phyloP scores from a whole-genome alignment of 208 protist genomes.

The Entamoeba moshkovskii region DNA sequence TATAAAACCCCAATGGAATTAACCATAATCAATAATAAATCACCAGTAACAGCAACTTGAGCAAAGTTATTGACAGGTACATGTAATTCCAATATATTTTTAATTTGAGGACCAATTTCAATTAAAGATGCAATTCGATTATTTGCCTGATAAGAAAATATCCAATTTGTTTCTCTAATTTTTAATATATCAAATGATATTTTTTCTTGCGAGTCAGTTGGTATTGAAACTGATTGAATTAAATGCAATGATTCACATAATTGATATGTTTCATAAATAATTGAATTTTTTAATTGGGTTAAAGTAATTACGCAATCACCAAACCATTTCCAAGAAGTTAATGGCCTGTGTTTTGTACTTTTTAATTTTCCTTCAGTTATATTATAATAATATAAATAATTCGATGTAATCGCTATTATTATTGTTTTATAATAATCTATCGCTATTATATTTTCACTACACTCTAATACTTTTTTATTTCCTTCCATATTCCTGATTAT shows the following conservation, averaged over 20 bases:
- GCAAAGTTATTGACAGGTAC: background rate
- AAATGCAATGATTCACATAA: background rate
- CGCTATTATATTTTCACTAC: background rate
- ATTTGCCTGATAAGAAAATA: background rate
- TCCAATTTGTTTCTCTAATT: background rate
- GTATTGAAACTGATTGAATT: background rate
- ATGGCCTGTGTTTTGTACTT: background rate
- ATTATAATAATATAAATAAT: background rate
- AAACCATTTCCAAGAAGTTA: background rate
- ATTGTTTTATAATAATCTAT: background rate
- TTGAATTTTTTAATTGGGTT: background rate
- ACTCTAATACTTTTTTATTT: background rate
- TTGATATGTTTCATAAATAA: background rate
- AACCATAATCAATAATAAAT: background rate
- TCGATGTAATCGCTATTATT: background rate
- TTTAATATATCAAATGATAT: background rate
- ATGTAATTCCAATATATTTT: background rate
- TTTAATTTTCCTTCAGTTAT: background rate
- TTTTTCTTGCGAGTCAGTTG: background rate
- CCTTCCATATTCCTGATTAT: background rate
- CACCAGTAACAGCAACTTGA: background rate
- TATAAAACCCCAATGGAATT: background rate
- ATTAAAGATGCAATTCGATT: background rate
- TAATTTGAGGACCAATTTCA: background rate
- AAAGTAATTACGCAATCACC: background rate